Evolutionary conservation across 805 yeast genomes (phyloP).

Genomic region (Ogataea philodendri): DNA sequence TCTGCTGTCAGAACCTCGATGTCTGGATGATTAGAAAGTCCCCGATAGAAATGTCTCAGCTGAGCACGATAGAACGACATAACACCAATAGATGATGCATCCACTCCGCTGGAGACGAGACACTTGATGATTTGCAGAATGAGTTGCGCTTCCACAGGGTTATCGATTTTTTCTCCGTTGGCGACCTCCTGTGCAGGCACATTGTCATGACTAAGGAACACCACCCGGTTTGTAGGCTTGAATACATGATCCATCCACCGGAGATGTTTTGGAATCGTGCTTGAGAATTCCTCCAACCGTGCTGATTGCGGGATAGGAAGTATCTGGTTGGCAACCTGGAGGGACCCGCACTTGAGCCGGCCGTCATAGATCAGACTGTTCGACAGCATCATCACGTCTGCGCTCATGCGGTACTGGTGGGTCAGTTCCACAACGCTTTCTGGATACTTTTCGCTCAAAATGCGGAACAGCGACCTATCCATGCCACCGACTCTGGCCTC

Average conservation of each 20-base stretch:
- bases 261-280: constrained; percentile 10
- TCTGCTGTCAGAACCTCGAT: constrained; percentile 91
- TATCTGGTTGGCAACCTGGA: constrained; percentile 55
- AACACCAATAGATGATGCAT: constrained; percentile 65
- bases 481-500: constrained; percentile 65
- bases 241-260: constrained; percentile 61
- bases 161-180: constrained; percentile 67
- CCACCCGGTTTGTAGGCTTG: constrained; percentile 55
- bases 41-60: constrained; percentile 44
- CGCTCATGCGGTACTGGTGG: constrained; percentile 89
- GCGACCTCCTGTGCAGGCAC: constrained; percentile 56
- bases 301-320: constrained; percentile 48
- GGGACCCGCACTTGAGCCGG: constrained; percentile 71
- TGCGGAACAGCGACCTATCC: constrained; percentile 72
- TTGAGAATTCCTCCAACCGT: constrained; percentile 19
- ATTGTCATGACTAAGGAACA: constrained; percentile 77
- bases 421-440: constrained; percentile 71
- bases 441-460: constrained; percentile 71
- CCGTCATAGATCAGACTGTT: constrained; percentile 78
- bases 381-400: constrained; percentile 80
- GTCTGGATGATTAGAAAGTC: constrained; percentile 33
- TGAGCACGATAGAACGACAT: constrained; percentile 91
- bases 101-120: constrained; percentile 58
- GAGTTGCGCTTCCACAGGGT: constrained; percentile 67
- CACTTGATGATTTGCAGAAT: constrained; percentile 61